Conservation (phyloP, 225 moss, liverwort and hornwort genomes). For the Antitrichia curtipendula region DNA sequence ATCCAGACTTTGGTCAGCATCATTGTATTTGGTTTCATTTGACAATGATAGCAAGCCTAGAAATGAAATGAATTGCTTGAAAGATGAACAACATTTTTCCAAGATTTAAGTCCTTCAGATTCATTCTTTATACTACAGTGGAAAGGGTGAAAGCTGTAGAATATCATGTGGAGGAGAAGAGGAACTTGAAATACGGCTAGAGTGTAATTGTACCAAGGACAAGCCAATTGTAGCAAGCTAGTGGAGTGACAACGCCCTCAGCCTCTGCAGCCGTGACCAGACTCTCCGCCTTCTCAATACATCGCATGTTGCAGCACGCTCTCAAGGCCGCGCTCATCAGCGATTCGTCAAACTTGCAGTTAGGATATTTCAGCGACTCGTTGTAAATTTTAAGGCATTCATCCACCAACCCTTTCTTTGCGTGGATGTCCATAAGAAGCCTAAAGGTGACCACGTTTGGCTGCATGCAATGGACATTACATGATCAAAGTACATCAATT, state of each 20-base stretch:
- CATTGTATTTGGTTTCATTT: background rate
- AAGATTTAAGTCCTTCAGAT: background rate
- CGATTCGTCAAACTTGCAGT: slow-evolving; percentile 55
- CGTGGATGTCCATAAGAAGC: slow-evolving; percentile 82
- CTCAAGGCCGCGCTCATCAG: slow-evolving; percentile 71
- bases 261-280: slow-evolving; percentile 46
- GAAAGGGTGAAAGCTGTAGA: background rate
- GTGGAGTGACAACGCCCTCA: slow-evolving; percentile 18
- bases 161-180: background rate
- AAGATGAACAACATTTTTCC: background rate
- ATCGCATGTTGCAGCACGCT: slow-evolving; percentile 94
- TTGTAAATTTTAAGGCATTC: slow-evolving; percentile 74
- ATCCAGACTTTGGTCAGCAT: background rate
- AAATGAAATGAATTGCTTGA: background rate
- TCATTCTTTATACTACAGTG: background rate
- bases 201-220: slow-evolving; percentile 45
- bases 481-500: background rate
- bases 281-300: slow-evolving; percentile 63
- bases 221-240: slow-evolving; percentile 86
- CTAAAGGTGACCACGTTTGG: slow-evolving; percentile 83
- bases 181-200: background rate
- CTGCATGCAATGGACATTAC: background rate
- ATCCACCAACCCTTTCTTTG: slow-evolving; percentile 81
- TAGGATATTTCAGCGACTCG: slow-evolving; percentile 52
- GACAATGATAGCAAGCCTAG: background rate